Evolutionary conservation across 2,329 filamentous ascomycete species (phyloP).

Genomic region (Cryoendolithus antarcticus): DNA sequence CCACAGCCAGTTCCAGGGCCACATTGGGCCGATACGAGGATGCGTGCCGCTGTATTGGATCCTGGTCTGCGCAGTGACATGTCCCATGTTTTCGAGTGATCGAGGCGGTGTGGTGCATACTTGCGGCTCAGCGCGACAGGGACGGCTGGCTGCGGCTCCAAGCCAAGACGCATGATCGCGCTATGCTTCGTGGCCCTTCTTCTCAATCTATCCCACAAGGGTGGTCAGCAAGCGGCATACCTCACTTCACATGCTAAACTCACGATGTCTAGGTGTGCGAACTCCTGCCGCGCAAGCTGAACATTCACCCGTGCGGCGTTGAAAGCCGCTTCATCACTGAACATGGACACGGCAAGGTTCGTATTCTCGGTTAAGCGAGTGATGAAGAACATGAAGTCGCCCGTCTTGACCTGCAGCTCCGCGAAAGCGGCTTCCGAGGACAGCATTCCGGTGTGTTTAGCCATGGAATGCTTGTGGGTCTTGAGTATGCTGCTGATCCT

Average conservation of each 20-base stretch:
- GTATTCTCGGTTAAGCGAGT: slow-evolving; percentile 96
- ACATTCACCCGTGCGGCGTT: slow-evolving; percentile 87
- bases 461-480: slow-evolving; percentile 79
- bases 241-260: too few species aligned
- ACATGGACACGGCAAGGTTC: slow-evolving; percentile 83
- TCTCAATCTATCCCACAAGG: slow-evolving; percentile 9
- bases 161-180: too few species aligned
- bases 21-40: too few species aligned
- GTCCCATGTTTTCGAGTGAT: too few species aligned
- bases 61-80: too few species aligned
- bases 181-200: slow-evolving; percentile 8
- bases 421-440: slow-evolving; percentile 71
- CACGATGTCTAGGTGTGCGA: slow-evolving; percentile 47
- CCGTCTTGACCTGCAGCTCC: slow-evolving; percentile 68
- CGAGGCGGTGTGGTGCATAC: too few species aligned
- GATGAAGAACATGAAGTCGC: slow-evolving; percentile 83
- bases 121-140: too few species aligned
- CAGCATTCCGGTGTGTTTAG: slow-evolving; percentile 66
- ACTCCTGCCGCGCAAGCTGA: slow-evolving; percentile 71
- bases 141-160: too few species aligned
- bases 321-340: slow-evolving; percentile 81
- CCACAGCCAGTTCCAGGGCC: too few species aligned
- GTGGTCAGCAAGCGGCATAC: too few species aligned
- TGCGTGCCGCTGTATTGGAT: too few species aligned
- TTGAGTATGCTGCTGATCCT: slow-evolving; percentile 96